Evolutionary conservation across 352 stramenopile genomes (phyloP), one percentile per base, ranked within the genome.

Genomic region (Pythium vanterpoolii): DNA sequence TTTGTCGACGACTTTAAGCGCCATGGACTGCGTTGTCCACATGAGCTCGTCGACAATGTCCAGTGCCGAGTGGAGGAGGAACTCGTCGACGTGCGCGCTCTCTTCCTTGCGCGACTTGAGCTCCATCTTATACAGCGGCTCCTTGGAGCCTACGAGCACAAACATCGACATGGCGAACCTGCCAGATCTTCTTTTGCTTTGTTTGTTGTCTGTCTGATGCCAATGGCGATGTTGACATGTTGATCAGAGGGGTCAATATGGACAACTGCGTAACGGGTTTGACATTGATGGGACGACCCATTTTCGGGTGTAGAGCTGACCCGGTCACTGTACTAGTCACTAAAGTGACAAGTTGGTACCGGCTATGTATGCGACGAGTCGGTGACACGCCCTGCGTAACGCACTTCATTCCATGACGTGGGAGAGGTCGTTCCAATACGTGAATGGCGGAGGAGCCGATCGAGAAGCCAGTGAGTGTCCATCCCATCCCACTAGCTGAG

Each of bases 31-130:
- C 43, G 92, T 96, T 16, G 91, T 96, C 94, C 92, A 98, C 76
- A 96, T 94, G 56, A 92, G 83, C 62, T 97, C 93, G 62, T 99
- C 93, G 19, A 99, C 94, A 51, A 99, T 86, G 74, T 99, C 96
- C 46, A 99, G 74, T 45, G 95, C 87, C n/a, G 95, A 98, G 74
- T 98, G 95, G n/a, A 98, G 73, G 16, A 99, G 86, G 73, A 99
- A 99, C 71, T 99, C 96, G 71, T 98, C 97, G 56, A 98, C 91
- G 62, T 98, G 86, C 8, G 95, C 87, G 39, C 74, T 93, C 56
- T 93, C 84, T 39, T 96, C 86, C 33, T 82, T 81, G 18, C 85
- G 74, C 52, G 77, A 75, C 55, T 82, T 83, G 74, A 94, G 84
- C 69, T 94, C 82, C 75, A 92, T 86, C 77, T 89, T 92, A 63